Conservation (phyloP, 805 yeast species). For the Sungouiozyma ichnusensis region DNA sequence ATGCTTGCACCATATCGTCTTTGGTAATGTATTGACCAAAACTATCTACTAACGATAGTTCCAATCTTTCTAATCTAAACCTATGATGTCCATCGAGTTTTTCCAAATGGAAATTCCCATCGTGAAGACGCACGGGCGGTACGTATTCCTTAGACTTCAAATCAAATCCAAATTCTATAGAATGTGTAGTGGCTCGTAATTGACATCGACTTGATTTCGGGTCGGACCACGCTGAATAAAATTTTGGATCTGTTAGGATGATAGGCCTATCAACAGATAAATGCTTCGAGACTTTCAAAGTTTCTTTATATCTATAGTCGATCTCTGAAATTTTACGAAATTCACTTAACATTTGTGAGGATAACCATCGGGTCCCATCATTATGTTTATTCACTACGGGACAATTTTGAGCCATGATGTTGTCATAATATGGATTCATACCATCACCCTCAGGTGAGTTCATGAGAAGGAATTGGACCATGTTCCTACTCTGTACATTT, state of each 20-base stretch:
- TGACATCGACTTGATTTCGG: constrained; percentile 7
- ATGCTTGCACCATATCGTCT: background rate
- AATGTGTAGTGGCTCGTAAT: constrained; percentile 16
- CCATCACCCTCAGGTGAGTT: background rate
- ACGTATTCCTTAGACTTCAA: constrained; percentile 9
- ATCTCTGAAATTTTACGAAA: constrained; percentile 36
- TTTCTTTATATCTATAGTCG: constrained; percentile 32
- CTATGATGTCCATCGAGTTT: constrained; percentile 20
- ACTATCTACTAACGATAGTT: background rate
- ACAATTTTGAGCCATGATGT: background rate
- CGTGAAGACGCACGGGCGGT: constrained; percentile 2
- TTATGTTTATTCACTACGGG: background rate
- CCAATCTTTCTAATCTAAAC: background rate
- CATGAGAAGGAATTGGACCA: background rate
- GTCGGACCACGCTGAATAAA: constrained; percentile 27
- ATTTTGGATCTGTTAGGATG: constrained; percentile 25
- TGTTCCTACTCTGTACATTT: background rate
- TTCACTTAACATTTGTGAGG: constrained; percentile 32
- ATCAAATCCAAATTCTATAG: constrained; percentile 23
- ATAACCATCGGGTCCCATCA: background rate
- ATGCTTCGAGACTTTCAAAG: constrained; percentile 34
- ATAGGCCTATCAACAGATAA: constrained; percentile 9
- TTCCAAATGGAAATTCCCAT: constrained; percentile 8
- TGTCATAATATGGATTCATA: background rate
- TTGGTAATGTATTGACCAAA: background rate